A percentile compares a stretch with the other conserved stretches of the same genome.
Conservation (phyloP, 2,329 filamentous ascomycete species). For the Penicillium sp. region DNA sequence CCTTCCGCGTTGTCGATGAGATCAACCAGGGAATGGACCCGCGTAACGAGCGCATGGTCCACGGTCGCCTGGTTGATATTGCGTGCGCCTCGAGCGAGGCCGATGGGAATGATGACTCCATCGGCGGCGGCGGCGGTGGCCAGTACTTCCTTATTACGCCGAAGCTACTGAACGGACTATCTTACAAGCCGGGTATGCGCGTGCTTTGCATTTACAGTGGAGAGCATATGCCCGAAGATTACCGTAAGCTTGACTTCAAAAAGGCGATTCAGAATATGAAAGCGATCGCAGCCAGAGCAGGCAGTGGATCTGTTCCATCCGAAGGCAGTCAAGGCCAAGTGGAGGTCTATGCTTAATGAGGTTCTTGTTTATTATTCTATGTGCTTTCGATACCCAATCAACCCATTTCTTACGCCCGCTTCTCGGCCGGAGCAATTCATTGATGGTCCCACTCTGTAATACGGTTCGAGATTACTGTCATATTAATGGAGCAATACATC, state of each 20-base stretch:
- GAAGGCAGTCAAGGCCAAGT: constrained; percentile 18
- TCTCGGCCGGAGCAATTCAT: not conserved
- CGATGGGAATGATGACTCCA: constrained; percentile 37
- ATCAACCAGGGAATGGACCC: constrained; percentile 99
- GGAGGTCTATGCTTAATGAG: constrained; percentile 22
- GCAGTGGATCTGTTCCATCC: constrained; percentile 16
- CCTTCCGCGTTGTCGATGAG: constrained; percentile 97
- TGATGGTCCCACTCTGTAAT: not conserved
- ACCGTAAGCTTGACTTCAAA: constrained; percentile 39
- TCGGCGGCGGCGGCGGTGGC: constrained; percentile 47
- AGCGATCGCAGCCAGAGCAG: constrained; percentile 23
- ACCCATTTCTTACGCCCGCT: not conserved
- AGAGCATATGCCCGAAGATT: constrained; percentile 55
- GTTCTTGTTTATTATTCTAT: constrained; percentile 11
- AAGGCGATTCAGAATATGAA: constrained; percentile 37
- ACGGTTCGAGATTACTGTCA: not conserved
- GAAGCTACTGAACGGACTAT: constrained; percentile 81
- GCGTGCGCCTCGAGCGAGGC: constrained; percentile 67
- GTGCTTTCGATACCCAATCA: constrained; percentile 16
- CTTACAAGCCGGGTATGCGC: constrained; percentile 87
- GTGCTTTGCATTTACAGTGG: constrained; percentile 92
- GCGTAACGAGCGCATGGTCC: constrained; percentile 95
- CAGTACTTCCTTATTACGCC: constrained; percentile 98
- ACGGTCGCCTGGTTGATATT: constrained; percentile 97
- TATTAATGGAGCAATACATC: not conserved